Percentiles rank a stretch among this genome's conserved stretches.
Conservation (phyloP, 305 asterid species). For the Rubia balearica region DNA sequence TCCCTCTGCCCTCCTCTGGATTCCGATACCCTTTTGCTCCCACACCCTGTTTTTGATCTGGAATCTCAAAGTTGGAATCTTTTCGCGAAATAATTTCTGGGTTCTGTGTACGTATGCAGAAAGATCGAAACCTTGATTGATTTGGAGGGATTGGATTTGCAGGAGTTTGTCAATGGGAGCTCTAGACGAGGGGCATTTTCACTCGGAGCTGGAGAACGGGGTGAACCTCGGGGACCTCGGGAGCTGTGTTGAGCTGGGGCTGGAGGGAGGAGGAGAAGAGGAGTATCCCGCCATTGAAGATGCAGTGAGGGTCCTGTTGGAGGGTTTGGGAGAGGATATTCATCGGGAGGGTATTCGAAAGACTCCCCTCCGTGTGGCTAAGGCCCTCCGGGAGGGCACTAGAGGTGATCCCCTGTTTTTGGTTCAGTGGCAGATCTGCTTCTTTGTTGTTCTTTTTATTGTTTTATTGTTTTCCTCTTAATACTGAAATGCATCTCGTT, state of each 20-base stretch:
- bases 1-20: neutral
- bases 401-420: constrained; percentile 41
- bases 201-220: constrained; percentile 53
- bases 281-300: constrained; percentile 57
- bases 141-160: constrained; percentile 15
- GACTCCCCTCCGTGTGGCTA: constrained; percentile 96
- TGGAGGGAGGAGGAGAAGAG: constrained; percentile 36
- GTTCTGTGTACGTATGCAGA: constrained; percentile 5
- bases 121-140: constrained; percentile 16
- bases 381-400: constrained; percentile 78
- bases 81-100: constrained; percentile 22
- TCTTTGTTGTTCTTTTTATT: neutral
- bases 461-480: neutral
- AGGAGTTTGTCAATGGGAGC: constrained; percentile 63
- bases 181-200: constrained; percentile 62
- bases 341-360: constrained; percentile 71
- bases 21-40: neutral
- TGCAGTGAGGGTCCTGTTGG: constrained; percentile 78
- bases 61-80: constrained; percentile 25
- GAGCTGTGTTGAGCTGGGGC: constrained; percentile 40
- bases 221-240: constrained; percentile 41
- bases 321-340: constrained; percentile 86
- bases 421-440: constrained; percentile 5
- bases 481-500: neutral
- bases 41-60: neutral